phyloP scores from a whole-genome alignment of 805 yeast species.

The Candida tibetensis region DNA sequence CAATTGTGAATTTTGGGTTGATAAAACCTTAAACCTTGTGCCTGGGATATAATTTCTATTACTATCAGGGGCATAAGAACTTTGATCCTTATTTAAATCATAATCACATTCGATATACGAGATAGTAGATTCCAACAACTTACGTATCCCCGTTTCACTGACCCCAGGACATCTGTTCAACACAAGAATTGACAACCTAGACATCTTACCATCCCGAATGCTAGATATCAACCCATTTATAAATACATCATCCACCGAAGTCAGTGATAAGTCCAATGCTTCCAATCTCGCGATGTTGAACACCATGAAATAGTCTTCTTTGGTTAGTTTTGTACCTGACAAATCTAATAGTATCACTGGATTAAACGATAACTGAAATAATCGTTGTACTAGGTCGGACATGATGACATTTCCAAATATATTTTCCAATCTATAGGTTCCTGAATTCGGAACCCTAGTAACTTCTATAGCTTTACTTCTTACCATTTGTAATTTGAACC shows the following conservation, averaged over 20 bases:
- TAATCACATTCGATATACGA: constrained; percentile 10
- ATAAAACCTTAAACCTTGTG: neutral
- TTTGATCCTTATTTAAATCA: neutral
- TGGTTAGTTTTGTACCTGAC: constrained; percentile 15
- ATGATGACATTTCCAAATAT: constrained; percentile 29
- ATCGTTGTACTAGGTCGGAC: constrained; percentile 17
- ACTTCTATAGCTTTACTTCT: constrained; percentile 14
- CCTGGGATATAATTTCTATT: neutral
- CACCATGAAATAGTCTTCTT: constrained; percentile 23
- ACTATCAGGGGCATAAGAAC: neutral
- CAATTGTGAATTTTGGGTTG: constrained; percentile 1
- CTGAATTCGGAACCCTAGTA: constrained; percentile 13
- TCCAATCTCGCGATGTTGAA: constrained; percentile 26
- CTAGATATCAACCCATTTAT: constrained; percentile 21
- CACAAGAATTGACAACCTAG: constrained; percentile 21
- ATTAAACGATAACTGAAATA: constrained; percentile 15
- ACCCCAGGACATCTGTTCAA: constrained; percentile 20
- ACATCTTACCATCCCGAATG: constrained; percentile 15
- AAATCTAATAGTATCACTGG: constrained; percentile 28
- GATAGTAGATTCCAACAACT: constrained; percentile 1
- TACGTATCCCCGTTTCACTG: neutral
- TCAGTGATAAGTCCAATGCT: constrained; percentile 27
- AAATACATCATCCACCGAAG: constrained; percentile 30
- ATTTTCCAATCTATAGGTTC: constrained; percentile 34
- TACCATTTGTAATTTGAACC: constrained; percentile 4